Percentiles rank a stretch among this genome's conserved stretches.
Conservation (phyloP, 2,329 filamentous ascomycete species). For the Epichloe sylvatica region DNA sequence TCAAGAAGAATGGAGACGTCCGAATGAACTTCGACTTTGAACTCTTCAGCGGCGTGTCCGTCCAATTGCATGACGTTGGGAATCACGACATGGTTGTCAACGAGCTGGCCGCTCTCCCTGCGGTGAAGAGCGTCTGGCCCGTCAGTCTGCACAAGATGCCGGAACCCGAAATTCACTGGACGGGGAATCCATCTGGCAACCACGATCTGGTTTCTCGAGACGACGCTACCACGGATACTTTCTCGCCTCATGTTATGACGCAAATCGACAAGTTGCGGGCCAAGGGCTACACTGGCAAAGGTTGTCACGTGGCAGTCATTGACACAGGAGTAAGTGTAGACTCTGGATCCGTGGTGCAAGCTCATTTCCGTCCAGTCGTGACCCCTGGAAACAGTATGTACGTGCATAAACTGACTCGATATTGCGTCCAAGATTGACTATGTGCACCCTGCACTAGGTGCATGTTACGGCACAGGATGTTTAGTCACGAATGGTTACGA, state of each 20-base stretch:
- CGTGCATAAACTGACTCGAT: too few relatives aligned
- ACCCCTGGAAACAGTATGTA: too few relatives aligned
- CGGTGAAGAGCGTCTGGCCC: conserved; percentile 18
- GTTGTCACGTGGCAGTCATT: conserved; percentile 7
- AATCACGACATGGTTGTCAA: conserved; percentile 22
- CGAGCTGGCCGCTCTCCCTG: conserved; percentile 14
- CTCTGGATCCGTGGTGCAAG: not conserved
- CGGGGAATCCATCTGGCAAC: not conserved
- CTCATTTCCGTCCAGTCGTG: not conserved
- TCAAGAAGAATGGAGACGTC: conserved; percentile 2
- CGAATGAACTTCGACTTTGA: conserved; percentile 12
- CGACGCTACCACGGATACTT: not conserved
- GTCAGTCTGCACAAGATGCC: conserved; percentile 5
- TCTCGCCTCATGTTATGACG: conserved; percentile 8
- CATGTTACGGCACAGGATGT: conserved; percentile 41
- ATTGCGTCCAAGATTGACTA: conserved; percentile 36
- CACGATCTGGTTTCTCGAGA: conserved; percentile 1
- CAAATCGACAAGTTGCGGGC: conserved; percentile 8
- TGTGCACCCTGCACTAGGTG: conserved; percentile 43
- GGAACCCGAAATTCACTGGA: conserved; percentile 8
- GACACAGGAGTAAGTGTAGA: conserved; percentile 21
- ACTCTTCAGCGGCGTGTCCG: conserved; percentile 15
- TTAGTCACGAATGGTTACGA: conserved; percentile 14
- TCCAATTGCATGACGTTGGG: conserved; percentile 14
- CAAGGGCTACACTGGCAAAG: conserved; percentile 8